phyloP scores from a whole-genome alignment of 2,329 filamentous ascomycete genomes.

The Diaporthe humulicola region DNA sequence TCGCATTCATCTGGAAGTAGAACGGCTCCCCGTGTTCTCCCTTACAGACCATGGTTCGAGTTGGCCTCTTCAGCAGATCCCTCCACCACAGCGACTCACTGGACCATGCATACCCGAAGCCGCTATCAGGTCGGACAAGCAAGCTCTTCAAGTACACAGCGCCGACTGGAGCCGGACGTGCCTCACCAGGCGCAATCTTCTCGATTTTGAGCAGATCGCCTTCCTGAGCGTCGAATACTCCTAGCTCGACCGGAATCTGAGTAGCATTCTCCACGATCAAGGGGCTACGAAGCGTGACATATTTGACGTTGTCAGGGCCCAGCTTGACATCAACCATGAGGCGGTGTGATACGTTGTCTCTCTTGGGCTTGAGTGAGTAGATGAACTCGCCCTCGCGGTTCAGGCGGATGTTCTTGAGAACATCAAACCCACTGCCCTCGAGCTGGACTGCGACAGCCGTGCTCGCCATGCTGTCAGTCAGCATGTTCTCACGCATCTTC shows the following conservation, averaged over 20 bases:
- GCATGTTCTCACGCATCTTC: constrained; percentile 93
- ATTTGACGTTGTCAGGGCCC: constrained; percentile 96
- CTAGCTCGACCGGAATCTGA: constrained; percentile 94
- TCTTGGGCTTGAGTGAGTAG: constrained; percentile 89
- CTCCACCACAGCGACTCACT: constrained; percentile 92
- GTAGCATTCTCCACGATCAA: constrained; percentile 95
- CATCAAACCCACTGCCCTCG: constrained; percentile 94
- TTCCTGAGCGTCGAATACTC: constrained; percentile 88
- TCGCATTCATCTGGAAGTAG: constrained; percentile 95
- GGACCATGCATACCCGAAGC: constrained; percentile 97
- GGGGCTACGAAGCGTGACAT: constrained; percentile 94
- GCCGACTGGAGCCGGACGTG: constrained; percentile 90
- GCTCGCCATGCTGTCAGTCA: constrained; percentile 84
- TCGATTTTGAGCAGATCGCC: constrained; percentile 97
- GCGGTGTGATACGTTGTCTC: constrained; percentile 87
- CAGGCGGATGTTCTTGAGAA: constrained; percentile 87
- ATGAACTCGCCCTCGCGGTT: constrained; percentile 95
- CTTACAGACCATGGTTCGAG: constrained; percentile 88
- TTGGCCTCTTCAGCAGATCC: constrained; percentile 87
- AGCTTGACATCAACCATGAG: constrained; percentile 92
- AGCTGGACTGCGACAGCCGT: constrained; percentile 83
- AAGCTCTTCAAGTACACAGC: constrained; percentile 91
- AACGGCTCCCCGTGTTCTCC: constrained; percentile 91
- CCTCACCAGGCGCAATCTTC: constrained; percentile 94
- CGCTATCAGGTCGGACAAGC: constrained; percentile 90